These are phyloP conservation scores for Craterostigma plantagineum DNA, from an alignment of 257 asterid species.

Conservation along the genomic window DNA sequence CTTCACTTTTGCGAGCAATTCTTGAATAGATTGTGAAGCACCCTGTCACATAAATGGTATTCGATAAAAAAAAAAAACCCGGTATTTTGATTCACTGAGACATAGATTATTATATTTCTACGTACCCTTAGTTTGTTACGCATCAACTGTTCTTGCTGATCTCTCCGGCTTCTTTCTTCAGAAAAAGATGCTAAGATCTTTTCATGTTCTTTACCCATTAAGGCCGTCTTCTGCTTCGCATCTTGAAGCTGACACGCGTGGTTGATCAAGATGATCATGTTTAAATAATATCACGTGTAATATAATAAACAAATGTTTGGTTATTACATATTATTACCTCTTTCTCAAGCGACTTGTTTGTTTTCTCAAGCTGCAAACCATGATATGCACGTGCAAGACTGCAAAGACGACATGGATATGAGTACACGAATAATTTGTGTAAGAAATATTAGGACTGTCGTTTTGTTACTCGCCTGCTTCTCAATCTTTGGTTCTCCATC, in stretches of 20 bases:
- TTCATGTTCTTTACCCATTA: slow-evolving; percentile 20
- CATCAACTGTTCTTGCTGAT: slow-evolving; percentile 28
- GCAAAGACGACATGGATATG: not conserved
- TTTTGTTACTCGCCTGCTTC: slow-evolving; percentile 11
- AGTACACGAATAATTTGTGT: too few species aligned
- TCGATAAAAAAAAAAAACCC: too few species aligned
- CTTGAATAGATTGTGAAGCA: slow-evolving; percentile 30
- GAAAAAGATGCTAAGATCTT: slow-evolving; percentile 10
- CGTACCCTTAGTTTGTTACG: slow-evolving; percentile 21
- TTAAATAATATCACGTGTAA: too few species aligned
- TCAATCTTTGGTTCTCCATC: slow-evolving; percentile 17
- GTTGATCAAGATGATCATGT: too few species aligned
- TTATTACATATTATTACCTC: slow-evolving; percentile 11
- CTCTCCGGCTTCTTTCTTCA: slow-evolving; percentile 28
- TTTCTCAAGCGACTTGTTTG: slow-evolving; percentile 14
- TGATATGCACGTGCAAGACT: slow-evolving; percentile 17
- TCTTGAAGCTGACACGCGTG: slow-evolving; percentile 17
- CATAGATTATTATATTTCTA: not conserved
- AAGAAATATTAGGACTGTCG: too few species aligned
- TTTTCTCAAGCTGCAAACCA: slow-evolving; percentile 18
- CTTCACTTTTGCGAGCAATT: slow-evolving; percentile 24
- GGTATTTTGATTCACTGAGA: too few species aligned
- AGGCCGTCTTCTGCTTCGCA: slow-evolving; percentile 9
- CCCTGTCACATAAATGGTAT: slow-evolving; percentile 11
- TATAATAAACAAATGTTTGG: too few species aligned